Evolutionary conservation across 495 filamentous ascomycete genomes (phyloP).

Genomic region (Parathielavia appendiculata): DNA sequence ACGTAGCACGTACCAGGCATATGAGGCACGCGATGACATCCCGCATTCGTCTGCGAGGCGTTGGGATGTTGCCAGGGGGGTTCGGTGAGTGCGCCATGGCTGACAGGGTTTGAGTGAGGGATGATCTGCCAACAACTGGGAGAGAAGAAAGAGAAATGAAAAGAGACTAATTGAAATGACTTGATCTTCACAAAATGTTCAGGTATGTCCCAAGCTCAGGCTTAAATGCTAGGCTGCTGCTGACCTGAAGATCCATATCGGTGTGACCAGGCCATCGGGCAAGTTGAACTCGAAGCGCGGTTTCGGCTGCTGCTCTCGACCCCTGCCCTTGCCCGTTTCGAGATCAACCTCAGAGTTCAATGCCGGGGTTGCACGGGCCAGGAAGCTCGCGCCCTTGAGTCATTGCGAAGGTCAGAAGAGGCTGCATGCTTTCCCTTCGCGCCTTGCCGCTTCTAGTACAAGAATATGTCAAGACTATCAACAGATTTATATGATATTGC

Average conservation of each 20-base stretch:
- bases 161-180: no score
- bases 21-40: conserved; percentile 10
- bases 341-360: not conserved
- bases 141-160: no score
- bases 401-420: not conserved
- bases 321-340: not conserved
- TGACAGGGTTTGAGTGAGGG: not conserved
- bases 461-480: no score
- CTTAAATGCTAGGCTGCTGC: no score
- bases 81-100: conserved; percentile 2
- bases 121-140: no score
- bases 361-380: conserved; percentile 10
- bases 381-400: not conserved
- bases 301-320: not conserved
- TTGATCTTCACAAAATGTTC: no score
- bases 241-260: not conserved
- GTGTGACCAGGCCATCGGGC: not conserved
- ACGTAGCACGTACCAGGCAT: conserved; percentile 2
- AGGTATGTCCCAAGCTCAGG: no score
- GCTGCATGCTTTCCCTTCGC: not conserved
- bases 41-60: conserved; percentile 1
- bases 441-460: no score
- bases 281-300: not conserved
- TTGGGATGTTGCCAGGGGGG: not conserved
- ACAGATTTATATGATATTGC: no score